Conservation (phyloP, 805 yeast species). For the Myxozyma melibiosi region DNA sequence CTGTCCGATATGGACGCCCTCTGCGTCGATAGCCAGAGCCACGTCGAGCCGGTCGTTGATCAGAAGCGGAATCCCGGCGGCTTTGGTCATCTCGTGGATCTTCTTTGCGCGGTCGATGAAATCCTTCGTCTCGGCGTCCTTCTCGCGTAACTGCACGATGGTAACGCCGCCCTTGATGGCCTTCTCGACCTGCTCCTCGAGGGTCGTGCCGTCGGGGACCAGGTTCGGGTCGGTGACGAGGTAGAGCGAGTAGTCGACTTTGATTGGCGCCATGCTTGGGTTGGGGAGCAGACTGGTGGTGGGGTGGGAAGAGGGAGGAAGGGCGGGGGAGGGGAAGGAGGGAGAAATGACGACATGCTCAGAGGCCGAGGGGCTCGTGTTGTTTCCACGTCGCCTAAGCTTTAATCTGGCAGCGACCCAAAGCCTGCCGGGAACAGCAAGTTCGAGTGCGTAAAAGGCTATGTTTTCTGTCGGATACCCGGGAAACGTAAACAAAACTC, state of each 20-base stretch:
- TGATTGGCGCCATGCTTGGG: constrained; percentile 13
- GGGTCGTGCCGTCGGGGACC: constrained; percentile 61
- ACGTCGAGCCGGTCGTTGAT: constrained; percentile 88
- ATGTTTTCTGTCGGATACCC: no score
- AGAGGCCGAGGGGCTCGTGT: no score
- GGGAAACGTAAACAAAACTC: neutral
- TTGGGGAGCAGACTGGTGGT: neutral
- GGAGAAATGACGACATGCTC: no score
- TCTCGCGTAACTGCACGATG: constrained; percentile 81
- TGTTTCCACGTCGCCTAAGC: no score
- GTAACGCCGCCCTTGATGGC: constrained; percentile 77
- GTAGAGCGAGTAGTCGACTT: constrained; percentile 63
- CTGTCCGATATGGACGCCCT: constrained; percentile 92
- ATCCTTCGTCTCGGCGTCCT: constrained; percentile 63
- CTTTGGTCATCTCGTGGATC: constrained; percentile 63
- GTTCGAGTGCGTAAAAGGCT: no score
- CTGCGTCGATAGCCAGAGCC: constrained; percentile 86
- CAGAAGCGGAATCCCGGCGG: constrained; percentile 68
- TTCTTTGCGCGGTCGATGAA: constrained; percentile 64
- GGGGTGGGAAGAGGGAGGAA: no score
- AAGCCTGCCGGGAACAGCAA: no score
- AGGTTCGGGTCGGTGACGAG: constrained; percentile 79
- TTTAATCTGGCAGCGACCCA: no score
- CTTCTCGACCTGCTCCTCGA: constrained; percentile 59
- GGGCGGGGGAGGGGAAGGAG: no score